Percentiles rank a stretch among this genome's conserved stretches.
Conservation (phyloP, 2,329 filamentous ascomycete species). For the Cercospora sojina region DNA sequence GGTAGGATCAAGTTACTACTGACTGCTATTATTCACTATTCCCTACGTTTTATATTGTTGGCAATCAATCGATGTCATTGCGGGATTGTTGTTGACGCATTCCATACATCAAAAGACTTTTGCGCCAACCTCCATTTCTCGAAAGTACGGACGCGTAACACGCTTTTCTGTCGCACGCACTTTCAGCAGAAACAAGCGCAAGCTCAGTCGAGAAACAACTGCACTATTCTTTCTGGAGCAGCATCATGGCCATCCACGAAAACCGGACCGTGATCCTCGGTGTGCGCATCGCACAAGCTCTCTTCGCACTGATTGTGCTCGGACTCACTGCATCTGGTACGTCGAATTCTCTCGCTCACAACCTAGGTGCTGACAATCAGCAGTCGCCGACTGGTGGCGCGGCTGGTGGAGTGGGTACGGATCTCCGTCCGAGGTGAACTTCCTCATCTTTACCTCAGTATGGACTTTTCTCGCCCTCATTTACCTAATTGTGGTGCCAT, state of each 20-base stretch:
- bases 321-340: conserved; percentile 72
- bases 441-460: conserved; percentile 74
- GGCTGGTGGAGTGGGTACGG: conserved; percentile 49
- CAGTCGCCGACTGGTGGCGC: conserved; percentile 13
- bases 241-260: conserved; percentile 7
- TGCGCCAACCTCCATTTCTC: neutral
- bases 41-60: neutral
- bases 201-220: neutral
- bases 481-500: conserved; percentile 68
- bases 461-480: conserved; percentile 71
- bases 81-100: neutral
- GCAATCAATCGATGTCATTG: neutral
- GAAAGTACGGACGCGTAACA: neutral
- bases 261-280: conserved; percentile 51
- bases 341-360: conserved; percentile 31
- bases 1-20: neutral
- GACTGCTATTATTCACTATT: neutral
- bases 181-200: neutral
- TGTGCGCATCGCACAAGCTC: conserved; percentile 64
- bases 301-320: conserved; percentile 72
- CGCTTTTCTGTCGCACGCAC: neutral
- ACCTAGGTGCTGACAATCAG: conserved; percentile 33
- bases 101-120: neutral
- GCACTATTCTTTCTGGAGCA: neutral
- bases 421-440: conserved; percentile 63